A percentile compares a stretch with the other conserved stretches of the same genome.
Evolutionary conservation across 768 basidiomycete genomes (phyloP).

Genomic region (Rhizopogon sp.): DNA sequence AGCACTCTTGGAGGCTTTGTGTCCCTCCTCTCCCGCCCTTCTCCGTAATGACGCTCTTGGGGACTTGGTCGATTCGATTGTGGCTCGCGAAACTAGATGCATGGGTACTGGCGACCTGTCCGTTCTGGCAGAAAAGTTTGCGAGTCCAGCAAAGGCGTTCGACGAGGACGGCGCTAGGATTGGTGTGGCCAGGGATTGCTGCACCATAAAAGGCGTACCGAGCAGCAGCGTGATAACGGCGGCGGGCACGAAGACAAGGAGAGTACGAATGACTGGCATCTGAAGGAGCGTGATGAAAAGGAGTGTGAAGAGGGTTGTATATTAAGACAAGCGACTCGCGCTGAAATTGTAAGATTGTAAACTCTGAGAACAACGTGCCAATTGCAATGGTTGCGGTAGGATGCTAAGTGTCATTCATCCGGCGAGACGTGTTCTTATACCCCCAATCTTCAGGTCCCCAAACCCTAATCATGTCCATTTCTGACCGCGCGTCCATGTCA

Average conservation of each 20-base stretch:
- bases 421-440: neutral
- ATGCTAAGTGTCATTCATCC: neutral
- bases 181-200: constrained; percentile 17
- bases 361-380: constrained; percentile 3
- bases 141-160: neutral
- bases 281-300: constrained; percentile 7
- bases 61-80: neutral
- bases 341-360: constrained; percentile 13
- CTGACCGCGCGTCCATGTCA: neutral
- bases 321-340: constrained; percentile 23
- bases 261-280: constrained; percentile 33
- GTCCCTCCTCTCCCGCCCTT: neutral
- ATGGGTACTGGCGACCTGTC: neutral
- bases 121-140: neutral
- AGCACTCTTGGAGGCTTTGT: neutral
- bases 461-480: neutral
- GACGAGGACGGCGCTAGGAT: neutral
- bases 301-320: constrained; percentile 11
- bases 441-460: neutral
- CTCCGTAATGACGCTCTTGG: neutral
- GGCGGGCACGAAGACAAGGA: constrained; percentile 37
- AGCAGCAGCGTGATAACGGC: constrained; percentile 33
- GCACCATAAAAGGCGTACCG: constrained; percentile 16
- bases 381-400: constrained; percentile 15
- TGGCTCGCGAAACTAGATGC: neutral